Conservation (phyloP, 352 stramenopile genomes). For the Pythium insidiosum region DNA sequence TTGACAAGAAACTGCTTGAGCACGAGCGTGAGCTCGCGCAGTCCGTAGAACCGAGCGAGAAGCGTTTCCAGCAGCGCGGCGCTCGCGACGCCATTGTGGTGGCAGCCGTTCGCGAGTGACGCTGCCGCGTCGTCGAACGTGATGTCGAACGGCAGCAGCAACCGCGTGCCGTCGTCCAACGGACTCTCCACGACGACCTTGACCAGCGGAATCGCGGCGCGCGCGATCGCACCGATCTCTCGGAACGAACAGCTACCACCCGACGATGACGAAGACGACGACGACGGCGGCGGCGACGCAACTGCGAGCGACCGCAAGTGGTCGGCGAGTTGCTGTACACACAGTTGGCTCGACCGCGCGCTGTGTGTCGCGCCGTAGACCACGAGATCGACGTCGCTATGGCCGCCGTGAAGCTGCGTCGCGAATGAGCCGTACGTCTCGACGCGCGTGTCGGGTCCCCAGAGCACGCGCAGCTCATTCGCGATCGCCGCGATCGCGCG, state of each 20-base stretch:
- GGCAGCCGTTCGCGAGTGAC: conserved; percentile 26
- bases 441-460: conserved; percentile 36
- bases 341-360: too few species aligned
- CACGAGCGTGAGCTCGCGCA: conserved; percentile 80
- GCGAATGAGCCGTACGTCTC: conserved; percentile 73
- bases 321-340: too few species aligned
- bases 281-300: too few species aligned
- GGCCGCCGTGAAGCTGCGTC: conserved; percentile 47
- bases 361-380: conserved; percentile 70
- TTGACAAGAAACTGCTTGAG: conserved; percentile 89
- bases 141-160: conserved; percentile 72
- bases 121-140: conserved; percentile 84
- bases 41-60: conserved; percentile 54
- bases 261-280: conserved; percentile 10
- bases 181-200: conserved; percentile 56
- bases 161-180: background rate
- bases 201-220: conserved; percentile 64
- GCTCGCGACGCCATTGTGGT: conserved; percentile 72
- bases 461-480: conserved; percentile 32
- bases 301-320: too few species aligned
- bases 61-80: conserved; percentile 62
- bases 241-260: conserved; percentile 19
- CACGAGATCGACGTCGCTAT: conserved; percentile 76
- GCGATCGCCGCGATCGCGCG: conserved; percentile 42
- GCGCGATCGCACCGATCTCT: conserved; percentile 64